Evolutionary conservation across 192 early-diverging fungal genomes (phyloP).

Genomic region (Glomus cerebriforme): DNA sequence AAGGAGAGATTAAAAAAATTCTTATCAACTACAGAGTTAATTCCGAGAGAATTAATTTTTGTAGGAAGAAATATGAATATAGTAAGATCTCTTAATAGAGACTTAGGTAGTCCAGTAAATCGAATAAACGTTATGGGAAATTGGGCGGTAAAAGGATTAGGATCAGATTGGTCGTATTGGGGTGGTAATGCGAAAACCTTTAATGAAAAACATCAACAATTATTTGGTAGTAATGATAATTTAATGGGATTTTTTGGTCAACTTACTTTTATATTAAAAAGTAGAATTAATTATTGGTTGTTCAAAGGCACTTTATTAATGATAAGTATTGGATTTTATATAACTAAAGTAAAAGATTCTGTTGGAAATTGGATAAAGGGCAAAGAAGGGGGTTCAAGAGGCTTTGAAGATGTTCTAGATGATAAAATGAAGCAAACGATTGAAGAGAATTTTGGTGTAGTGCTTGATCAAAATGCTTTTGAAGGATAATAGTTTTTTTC

Average conservation of each 20-base stretch:
- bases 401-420: conserved; percentile 79
- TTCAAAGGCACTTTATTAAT: conserved; percentile 63
- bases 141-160: conserved; percentile 67
- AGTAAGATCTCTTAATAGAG: conserved; percentile 82
- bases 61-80: conserved; percentile 87
- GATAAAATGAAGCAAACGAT: conserved; percentile 65
- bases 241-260: conserved; percentile 27
- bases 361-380: conserved; percentile 40
- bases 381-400: conserved; percentile 38
- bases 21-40: conserved; percentile 62
- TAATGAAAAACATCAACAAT: not conserved
- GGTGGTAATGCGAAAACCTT: not conserved
- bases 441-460: conserved; percentile 77
- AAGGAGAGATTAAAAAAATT: conserved; percentile 76
- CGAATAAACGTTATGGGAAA: conserved; percentile 83
- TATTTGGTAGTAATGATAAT: not conserved
- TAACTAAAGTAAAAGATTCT: conserved; percentile 47
- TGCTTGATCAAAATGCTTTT: conserved; percentile 76
- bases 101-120: conserved; percentile 84
- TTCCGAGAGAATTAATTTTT: conserved; percentile 92
- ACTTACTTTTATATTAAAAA: conserved; percentile 30
- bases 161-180: conserved; percentile 48
- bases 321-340: conserved; percentile 62
- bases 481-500: conserved; percentile 50
- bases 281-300: conserved; percentile 46